These are phyloP conservation scores for Mycena vulgaris DNA, from an alignment of 768 basidiomycete genomes.

Conservation along the genomic window DNA sequence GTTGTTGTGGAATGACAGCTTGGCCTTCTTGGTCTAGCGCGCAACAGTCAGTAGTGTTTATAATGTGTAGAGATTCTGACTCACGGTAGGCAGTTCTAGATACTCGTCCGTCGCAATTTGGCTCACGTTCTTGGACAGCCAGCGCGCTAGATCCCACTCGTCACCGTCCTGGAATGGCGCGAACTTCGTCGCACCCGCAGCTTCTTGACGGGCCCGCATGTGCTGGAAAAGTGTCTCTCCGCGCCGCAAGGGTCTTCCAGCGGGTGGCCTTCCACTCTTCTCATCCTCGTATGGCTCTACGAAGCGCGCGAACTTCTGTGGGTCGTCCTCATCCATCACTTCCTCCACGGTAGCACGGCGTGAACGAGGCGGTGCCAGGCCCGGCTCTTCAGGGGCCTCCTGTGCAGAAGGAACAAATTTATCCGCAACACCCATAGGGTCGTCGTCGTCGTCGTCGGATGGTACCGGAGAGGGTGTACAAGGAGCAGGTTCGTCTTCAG, in stretches of 20 bases:
- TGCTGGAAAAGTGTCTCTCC: background rate
- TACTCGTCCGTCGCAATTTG: constrained; percentile 49
- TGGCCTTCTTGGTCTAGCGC: background rate
- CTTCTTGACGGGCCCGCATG: background rate
- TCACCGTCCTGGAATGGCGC: background rate
- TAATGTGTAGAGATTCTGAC: background rate
- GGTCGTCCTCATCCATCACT: background rate
- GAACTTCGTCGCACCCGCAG: background rate
- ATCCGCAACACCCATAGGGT: background rate
- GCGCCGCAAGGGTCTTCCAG: background rate
- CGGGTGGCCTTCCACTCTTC: no score
- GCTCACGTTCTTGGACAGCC: constrained; percentile 46
- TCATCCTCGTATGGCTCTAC: background rate
- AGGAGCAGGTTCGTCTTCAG: no score
- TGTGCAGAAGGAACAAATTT: background rate
- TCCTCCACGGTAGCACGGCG: constrained; percentile 7
- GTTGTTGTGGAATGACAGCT: background rate
- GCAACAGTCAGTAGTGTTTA: background rate
- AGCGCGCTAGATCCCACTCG: constrained; percentile 43
- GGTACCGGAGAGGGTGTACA: background rate
- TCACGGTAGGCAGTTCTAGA: constrained; percentile 39
- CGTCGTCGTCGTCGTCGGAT: background rate
- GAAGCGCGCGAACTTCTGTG: background rate
- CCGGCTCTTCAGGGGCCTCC: background rate
- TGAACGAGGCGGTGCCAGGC: background rate